Conservation (phyloP, 306 rosid species). For the Hippophae rhamnoides region DNA sequence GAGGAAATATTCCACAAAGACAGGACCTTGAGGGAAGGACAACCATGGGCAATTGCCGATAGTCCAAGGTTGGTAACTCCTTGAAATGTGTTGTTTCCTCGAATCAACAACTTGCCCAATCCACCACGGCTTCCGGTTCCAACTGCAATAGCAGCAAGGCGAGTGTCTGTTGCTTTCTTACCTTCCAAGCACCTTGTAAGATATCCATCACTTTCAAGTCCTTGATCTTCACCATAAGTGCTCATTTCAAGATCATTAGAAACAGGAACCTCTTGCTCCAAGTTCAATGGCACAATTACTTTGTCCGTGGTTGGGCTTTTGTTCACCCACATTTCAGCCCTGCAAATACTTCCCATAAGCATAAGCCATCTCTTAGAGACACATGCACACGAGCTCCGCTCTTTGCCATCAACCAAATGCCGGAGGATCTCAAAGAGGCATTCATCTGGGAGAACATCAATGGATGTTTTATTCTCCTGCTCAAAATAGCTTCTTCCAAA, state of each 20-base stretch:
- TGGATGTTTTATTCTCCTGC: constrained; percentile 37
- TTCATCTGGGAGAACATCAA: constrained; percentile 73
- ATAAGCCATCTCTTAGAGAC: constrained; percentile 83
- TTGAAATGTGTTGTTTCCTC: constrained; percentile 52
- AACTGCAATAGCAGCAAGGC: constrained; percentile 79
- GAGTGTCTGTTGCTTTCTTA: constrained; percentile 74
- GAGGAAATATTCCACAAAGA: constrained; percentile 68
- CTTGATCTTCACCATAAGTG: constrained; percentile 37
- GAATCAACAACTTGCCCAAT: constrained; percentile 72
- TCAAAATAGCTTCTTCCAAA: constrained; percentile 20
- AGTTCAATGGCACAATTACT: constrained; percentile 2
- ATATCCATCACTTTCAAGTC: constrained; percentile 50
- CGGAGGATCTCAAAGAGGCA: constrained; percentile 87
- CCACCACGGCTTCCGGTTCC: constrained; percentile 85
- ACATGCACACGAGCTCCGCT: constrained; percentile 65
- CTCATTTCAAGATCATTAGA: constrained; percentile 29
- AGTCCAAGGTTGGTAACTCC: constrained; percentile 68
- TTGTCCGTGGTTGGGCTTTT: constrained; percentile 10
- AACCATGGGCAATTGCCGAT: constrained; percentile 61
- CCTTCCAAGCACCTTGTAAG: constrained; percentile 87
- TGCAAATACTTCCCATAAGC: constrained; percentile 57
- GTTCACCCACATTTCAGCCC: constrained; percentile 32
- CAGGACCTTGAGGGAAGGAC: constrained; percentile 66
- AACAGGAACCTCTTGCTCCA: constrained; percentile 14
- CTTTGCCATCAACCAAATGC: constrained; percentile 48